phyloP scores from a whole-genome alignment of 2,329 filamentous ascomycete species.

The Epichloe brachyelytri region DNA sequence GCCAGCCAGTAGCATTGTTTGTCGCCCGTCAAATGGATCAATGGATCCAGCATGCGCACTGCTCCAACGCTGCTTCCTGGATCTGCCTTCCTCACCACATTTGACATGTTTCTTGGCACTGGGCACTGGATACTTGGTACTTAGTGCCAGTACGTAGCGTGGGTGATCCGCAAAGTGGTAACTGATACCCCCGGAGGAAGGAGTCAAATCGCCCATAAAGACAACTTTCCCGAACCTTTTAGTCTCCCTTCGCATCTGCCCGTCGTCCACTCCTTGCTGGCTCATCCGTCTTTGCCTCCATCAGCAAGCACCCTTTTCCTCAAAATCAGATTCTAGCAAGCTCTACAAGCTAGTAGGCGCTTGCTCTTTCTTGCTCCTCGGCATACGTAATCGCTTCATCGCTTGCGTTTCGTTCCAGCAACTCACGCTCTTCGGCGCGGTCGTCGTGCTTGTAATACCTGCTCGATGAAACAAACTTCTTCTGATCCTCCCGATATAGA shows the following conservation, averaged over 20 bases:
- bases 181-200: too few species aligned
- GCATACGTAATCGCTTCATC: neutral
- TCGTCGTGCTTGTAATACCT: constrained; percentile 16
- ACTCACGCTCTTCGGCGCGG: neutral
- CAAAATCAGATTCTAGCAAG: neutral
- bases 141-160: too few species aligned
- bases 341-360: too few species aligned
- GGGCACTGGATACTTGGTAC: neutral
- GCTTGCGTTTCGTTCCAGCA: neutral
- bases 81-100: neutral
- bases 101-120: neutral
- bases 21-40: neutral
- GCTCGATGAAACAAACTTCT: constrained; percentile 51
- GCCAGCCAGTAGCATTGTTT: neutral
- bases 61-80: neutral
- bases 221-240: neutral
- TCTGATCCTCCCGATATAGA: constrained; percentile 40
- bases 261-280: neutral
- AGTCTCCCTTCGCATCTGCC: neutral
- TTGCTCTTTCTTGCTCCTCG: too few species aligned
- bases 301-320: neutral
- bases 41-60: neutral
- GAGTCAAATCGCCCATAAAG: constrained; percentile 1
- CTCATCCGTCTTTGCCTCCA: neutral
- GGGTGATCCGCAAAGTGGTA: too few species aligned